Conservation (phyloP, 768 basidiomycete species). For the Pulveroboletus sp. region DNA sequence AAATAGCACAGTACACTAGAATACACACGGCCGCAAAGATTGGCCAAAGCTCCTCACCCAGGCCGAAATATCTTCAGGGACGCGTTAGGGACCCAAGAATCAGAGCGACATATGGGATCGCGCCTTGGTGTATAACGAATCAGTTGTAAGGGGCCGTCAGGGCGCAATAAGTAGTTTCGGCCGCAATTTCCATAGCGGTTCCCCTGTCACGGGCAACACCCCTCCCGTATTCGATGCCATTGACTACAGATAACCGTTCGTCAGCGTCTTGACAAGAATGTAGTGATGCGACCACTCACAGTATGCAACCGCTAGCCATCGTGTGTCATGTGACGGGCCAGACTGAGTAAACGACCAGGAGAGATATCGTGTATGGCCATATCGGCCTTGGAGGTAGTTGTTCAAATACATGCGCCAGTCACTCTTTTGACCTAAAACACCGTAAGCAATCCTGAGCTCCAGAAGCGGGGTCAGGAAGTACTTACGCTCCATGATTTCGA, state of each 20-base stretch:
- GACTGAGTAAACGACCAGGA: slow-evolving; percentile 19
- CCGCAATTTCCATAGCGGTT: slow-evolving; percentile 28
- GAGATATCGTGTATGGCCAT: slow-evolving; percentile 25
- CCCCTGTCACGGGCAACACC: slow-evolving; percentile 26
- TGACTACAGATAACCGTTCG: slow-evolving; percentile 10
- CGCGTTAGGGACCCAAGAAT: neutral
- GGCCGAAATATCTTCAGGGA: neutral
- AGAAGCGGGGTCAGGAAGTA: neutral
- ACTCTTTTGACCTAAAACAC: slow-evolving; percentile 13
- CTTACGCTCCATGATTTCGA: slow-evolving; percentile 18
- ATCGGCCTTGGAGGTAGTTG: slow-evolving; percentile 30
- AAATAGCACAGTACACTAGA: slow-evolving; percentile 2
- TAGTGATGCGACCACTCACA: slow-evolving; percentile 13
- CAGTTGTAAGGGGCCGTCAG: slow-evolving; percentile 19
- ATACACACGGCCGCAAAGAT: neutral
- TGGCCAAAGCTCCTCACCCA: neutral
- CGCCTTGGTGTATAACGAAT: slow-evolving; percentile 6
- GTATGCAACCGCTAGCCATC: slow-evolving; percentile 24
- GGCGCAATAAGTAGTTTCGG: slow-evolving; percentile 24
- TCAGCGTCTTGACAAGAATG: neutral
- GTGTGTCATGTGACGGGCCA: slow-evolving; percentile 23
- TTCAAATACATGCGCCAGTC: slow-evolving; percentile 29
- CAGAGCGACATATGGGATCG: neutral
- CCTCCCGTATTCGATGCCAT: slow-evolving; percentile 25
- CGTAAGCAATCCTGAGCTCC: slow-evolving; percentile 1